Base-by-base conservation (phyloP, 1,139 yeast genomes). In the Suhomyces guaymorum region DNA sequence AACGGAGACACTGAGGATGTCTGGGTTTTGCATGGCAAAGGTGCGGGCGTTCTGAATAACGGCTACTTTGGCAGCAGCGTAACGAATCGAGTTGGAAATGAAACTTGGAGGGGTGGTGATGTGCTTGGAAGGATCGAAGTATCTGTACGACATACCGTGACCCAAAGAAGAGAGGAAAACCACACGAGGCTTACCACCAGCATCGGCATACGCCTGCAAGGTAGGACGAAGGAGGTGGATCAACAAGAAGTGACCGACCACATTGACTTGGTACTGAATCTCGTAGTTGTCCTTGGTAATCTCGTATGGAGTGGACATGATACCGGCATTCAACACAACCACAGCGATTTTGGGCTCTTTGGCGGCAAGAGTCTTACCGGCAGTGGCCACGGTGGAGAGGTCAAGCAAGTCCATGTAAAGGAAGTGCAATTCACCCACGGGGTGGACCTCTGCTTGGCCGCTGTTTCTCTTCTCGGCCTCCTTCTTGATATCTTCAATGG, bases 401-500 rank as follows among this genome's bases (percentile, higher is more conserved):
- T 61, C 63, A 21, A 53, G 43, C 44, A 67, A 61, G 45, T 69
- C 75, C 40, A 63, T 46, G 36, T 59, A 48, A 21, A 63, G 46
- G 31, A 51, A 53, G 26, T 54, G 44, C 16, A 69, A 41, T 28
- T 54, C 53, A 0, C 75, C 74, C 9, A 54, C 16, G 24, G 55
- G 42, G 13, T 43, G 41, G 13, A 32, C 24, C 13, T 27, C 13
- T 2, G 31, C 30, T 23, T 40, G 35, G 56, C 8, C 53, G 5
- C 41, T 46, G 11, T 42, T n/a, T 13, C 69, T 56, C 17, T 44
- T 53, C 10, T 51, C 48, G 0, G 90, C 88, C 52, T 81, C 87
- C 3, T 51, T 51, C 29, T 66, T 57, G 17, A 86, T 67, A 9
- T 75, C 79, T 20, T 62, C 61, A 6, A 82, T 76, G 2, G 89